Percentiles rank a stretch among this genome's conserved stretches.
Evolutionary conservation across 495 filamentous ascomycete genomes (phyloP).

Genomic region (Daldinia grandis): DNA sequence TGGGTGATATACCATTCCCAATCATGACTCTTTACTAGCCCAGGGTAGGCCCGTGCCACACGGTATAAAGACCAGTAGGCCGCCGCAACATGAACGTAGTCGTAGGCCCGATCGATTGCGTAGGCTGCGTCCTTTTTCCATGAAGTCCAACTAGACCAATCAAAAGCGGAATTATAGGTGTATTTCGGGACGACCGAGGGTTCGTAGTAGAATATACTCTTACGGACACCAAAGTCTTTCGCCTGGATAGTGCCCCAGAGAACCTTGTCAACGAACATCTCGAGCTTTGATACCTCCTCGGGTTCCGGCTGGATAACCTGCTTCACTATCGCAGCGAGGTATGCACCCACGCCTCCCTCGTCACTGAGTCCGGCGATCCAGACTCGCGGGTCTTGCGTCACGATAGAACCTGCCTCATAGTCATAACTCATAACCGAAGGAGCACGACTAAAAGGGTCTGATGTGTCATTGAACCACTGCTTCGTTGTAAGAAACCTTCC

Average conservation of each 20-base stretch:
- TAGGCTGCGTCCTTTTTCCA: constrained; percentile 56
- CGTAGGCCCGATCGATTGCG: constrained; percentile 56
- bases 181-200: constrained; percentile 49
- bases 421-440: constrained; percentile 62
- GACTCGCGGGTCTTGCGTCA: constrained; percentile 59
- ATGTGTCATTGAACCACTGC: constrained; percentile 55
- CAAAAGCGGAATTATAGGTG: constrained; percentile 46
- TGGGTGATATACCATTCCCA: constrained; percentile 61
- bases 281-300: constrained; percentile 55
- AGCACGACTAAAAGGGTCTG: constrained; percentile 58
- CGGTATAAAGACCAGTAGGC: constrained; percentile 62
- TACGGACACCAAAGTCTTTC: constrained; percentile 52
- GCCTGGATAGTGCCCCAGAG: constrained; percentile 56
- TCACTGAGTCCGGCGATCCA: constrained; percentile 64
- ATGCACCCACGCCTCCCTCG: constrained; percentile 60
- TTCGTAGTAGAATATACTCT: constrained; percentile 63
- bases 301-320: constrained; percentile 55
- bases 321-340: constrained; percentile 58
- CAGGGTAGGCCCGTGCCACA: constrained; percentile 53
- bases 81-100: constrained; percentile 62
- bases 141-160: constrained; percentile 53
- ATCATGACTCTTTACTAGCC: constrained; percentile 44
- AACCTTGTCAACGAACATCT: constrained; percentile 55
- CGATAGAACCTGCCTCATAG: constrained; percentile 47
- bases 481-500: constrained; percentile 52